These are phyloP conservation scores for Podospora australis DNA, from an alignment of 495 filamentous ascomycete genomes.

Conservation along the genomic window DNA sequence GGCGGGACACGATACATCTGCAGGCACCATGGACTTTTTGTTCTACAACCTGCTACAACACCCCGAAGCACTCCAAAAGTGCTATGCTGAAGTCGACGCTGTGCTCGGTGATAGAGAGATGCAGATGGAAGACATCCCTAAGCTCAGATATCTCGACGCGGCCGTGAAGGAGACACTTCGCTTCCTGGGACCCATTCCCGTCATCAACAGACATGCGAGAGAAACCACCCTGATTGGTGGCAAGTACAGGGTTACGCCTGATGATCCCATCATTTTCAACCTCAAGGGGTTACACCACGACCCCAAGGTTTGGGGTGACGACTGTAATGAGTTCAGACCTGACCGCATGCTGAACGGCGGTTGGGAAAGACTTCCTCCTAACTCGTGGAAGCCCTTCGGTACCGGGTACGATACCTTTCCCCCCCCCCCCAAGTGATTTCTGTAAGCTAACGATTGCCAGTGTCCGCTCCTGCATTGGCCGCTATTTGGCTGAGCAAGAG, in stretches of 20 bases:
- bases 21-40: constrained; percentile 35
- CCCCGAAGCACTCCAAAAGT: constrained; percentile 27
- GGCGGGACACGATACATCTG: constrained; percentile 58
- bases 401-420: too few species aligned
- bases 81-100: constrained; percentile 30
- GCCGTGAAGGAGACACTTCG: constrained; percentile 57
- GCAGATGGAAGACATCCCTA: constrained; percentile 52
- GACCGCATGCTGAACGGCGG: constrained; percentile 50
- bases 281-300: constrained; percentile 45
- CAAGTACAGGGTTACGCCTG: constrained; percentile 52
- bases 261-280: constrained; percentile 44
- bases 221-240: constrained; percentile 34
- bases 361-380: constrained; percentile 40
- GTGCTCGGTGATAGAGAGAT: constrained; percentile 54
- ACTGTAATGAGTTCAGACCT: constrained; percentile 29
- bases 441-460: too few species aligned
- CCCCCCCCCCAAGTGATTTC: too few species aligned
- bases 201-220: constrained; percentile 22
- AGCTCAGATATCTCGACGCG: constrained; percentile 53
- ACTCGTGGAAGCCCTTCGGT: constrained; percentile 49
- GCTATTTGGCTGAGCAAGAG: constrained; percentile 51
- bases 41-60: constrained; percentile 32
- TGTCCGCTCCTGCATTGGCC: constrained; percentile 27
- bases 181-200: constrained; percentile 46
- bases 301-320: constrained; percentile 25